Percentiles rank a stretch among this genome's conserved stretches.
Evolutionary conservation across 2,329 filamentous ascomycete genomes (phyloP).

Genomic region (Ceratocystis smalleyi): DNA sequence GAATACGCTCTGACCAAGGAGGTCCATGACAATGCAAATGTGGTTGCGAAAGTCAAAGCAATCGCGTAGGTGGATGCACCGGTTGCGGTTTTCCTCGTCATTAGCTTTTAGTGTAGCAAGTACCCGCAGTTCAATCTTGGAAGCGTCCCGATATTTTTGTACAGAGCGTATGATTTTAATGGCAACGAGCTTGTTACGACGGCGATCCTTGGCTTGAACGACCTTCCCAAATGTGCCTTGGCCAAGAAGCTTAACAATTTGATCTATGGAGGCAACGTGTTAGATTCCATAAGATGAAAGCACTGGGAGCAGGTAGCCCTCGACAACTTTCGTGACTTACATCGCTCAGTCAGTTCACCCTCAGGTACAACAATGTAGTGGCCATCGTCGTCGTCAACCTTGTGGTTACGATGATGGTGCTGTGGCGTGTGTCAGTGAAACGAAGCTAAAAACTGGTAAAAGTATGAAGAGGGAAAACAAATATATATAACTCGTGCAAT

Average conservation of each 20-base stretch:
- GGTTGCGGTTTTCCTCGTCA: conserved; percentile 80
- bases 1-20: conserved; percentile 88
- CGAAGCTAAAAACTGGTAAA: background rate
- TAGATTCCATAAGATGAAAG: background rate
- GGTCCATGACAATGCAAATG: conserved; percentile 69
- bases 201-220: conserved; percentile 74
- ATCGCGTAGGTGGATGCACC: conserved; percentile 90
- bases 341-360: conserved; percentile 72
- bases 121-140: conserved; percentile 83
- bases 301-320: background rate
- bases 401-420: conserved; percentile 41
- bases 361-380: conserved; percentile 91
- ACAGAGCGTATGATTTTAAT: conserved; percentile 98
- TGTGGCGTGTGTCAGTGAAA: conserved; percentile 3
- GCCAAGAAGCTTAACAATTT: conserved; percentile 75
- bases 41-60: conserved; percentile 96
- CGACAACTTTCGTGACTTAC: conserved; percentile 32
- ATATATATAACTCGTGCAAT: too few relatives aligned
- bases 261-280: conserved; percentile 39
- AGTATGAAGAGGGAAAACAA: background rate
- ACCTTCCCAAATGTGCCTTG: conserved; percentile 98
- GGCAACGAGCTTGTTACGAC: conserved; percentile 63
- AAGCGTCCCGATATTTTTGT: conserved; percentile 94
- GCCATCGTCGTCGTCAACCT: conserved; percentile 90
- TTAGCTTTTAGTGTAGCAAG: conserved; percentile 83